A percentile compares a stretch with the other conserved stretches of the same genome.
phyloP scores from a whole-genome alignment of 345 rosid species.

The Turnera subulata region DNA sequence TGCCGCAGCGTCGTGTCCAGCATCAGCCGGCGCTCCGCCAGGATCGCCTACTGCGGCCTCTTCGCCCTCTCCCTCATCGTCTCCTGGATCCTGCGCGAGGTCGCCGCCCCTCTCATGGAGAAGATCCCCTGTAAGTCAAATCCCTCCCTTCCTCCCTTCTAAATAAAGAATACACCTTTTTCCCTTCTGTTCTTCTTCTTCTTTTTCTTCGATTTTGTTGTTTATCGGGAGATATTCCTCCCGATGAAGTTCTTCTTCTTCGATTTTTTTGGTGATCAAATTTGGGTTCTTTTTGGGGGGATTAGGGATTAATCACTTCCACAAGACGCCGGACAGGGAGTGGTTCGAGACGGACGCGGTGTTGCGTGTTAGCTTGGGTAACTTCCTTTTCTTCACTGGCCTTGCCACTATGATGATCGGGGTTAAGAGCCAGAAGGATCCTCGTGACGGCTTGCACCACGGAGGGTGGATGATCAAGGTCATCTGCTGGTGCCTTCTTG shows the following conservation, averaged over 20 bases:
- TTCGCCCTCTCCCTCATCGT: slow-evolving; percentile 87
- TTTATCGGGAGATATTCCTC: not conserved
- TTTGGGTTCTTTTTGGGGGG: not conserved
- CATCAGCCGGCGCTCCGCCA: slow-evolving; percentile 89
- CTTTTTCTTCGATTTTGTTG: not conserved
- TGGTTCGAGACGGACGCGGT: slow-evolving; percentile 99
- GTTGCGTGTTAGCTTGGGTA: slow-evolving; percentile 94
- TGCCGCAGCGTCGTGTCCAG: slow-evolving; percentile 86
- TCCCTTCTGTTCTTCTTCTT: not conserved
- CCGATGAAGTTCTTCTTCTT: too few relatives aligned
- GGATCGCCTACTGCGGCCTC: slow-evolving; percentile 97
- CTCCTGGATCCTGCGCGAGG: slow-evolving; percentile 95
- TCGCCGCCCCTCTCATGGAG: slow-evolving; percentile 99
- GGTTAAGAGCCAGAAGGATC: slow-evolving; percentile 89
- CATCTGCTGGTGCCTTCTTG: slow-evolving; percentile 79
- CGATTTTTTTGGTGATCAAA: too few relatives aligned
- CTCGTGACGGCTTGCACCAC: slow-evolving; percentile 91
- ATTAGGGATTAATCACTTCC: slow-evolving; percentile 95
- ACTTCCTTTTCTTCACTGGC: slow-evolving; percentile 80
- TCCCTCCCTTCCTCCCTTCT: too few relatives aligned
- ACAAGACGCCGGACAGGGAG: slow-evolving; percentile 78
- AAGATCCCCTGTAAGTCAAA: slow-evolving; percentile 86
- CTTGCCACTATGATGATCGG: slow-evolving; percentile 81
- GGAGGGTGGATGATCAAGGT: slow-evolving; percentile 99
- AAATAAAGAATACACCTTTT: not conserved